Evolutionary conservation across 140 eudicot genomes (phyloP).

Genomic region (Erigeron philadelphicus): DNA sequence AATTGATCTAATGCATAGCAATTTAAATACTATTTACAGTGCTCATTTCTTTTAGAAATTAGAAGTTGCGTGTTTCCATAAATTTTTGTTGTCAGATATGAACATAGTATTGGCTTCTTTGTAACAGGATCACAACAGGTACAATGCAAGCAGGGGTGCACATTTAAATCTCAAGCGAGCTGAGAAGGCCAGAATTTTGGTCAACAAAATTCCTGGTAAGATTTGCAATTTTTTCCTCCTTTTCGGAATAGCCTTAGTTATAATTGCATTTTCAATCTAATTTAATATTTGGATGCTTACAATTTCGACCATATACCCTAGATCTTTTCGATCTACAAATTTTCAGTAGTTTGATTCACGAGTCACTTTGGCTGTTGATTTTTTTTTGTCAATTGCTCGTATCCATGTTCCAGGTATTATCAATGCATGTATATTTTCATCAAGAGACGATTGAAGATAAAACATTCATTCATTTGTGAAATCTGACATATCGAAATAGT

Average conservation of each 20-base stretch:
- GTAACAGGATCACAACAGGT: constrained; percentile 87
- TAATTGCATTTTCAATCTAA: not conserved
- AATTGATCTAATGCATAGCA: not conserved
- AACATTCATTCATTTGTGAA: not conserved
- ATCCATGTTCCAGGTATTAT: not conserved
- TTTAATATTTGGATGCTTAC: not conserved
- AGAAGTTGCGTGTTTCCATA: constrained; percentile 11
- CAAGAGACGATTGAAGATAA: not conserved
- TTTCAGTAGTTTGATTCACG: not conserved
- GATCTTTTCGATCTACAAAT: not conserved
- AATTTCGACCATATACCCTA: not conserved
- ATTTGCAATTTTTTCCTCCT: not conserved
- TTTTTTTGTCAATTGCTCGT: not conserved
- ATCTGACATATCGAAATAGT: not conserved
- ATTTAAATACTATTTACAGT: constrained; percentile 6
- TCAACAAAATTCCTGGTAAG: constrained; percentile 92
- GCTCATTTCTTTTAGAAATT: not conserved
- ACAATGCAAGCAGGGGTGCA: constrained; percentile 93
- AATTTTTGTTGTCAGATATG: constrained; percentile 9
- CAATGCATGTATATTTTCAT: not conserved
- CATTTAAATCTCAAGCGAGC: constrained; percentile 95
- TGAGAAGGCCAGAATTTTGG: constrained; percentile 82
- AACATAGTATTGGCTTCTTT: constrained; percentile 15
- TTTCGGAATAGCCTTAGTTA: not conserved
- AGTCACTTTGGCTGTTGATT: not conserved